Base-by-base conservation (phyloP, 257 asterid species). In the Nyctanthes arbortristis region DNA sequence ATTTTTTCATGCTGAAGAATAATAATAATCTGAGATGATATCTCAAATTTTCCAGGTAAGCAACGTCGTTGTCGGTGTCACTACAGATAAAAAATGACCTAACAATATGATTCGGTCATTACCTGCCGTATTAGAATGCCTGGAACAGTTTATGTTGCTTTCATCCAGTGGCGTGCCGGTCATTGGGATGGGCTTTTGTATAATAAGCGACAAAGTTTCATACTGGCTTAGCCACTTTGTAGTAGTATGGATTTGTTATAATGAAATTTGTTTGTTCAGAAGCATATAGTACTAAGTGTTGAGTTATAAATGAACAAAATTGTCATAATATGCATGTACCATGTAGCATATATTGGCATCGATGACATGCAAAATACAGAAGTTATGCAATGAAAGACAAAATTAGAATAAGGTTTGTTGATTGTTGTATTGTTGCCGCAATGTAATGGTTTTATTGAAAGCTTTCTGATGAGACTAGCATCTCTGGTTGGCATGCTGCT, bases 11-110 rank as follows among this genome's bases (percentile, higher is more conserved):
- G 16, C 3, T 22, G 28, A 24, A 22, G 28, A 52, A n/a, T 64
- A 67, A 27, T 20, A 20, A n/a, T n/a, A 62, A 29, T 61, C 75
- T 71, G 57, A 63, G 25, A 63, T 47, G 61, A 52, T 35, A 58
- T 67, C 37, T 57, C 30, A 61, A 65, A 61, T 27, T 64, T 45
- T 73, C 31, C 68, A 82, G 90, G 90, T 85, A 34, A 85, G 86
- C 88, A 85, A 80, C 29, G 87, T 85, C 2, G 88, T 82, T 54
- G 86, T 85, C 34, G 88, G 88, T 16, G 73, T 85, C 64, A 85
- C 88, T 29, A 78, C 80, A n/a, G 90, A 82, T 73, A 80, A 74
- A 65, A 80, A 80, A 77, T 82, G 78, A 80, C 67, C 60, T n/a
- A 8, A 58, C 65, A 20, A 27, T 55, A 37, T 43, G 56, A 20